Evolutionary conservation across 257 asterid genomes (phyloP), one percentile per base, ranked within the genome.

Genomic region (Cynanchum wilfordii): DNA sequence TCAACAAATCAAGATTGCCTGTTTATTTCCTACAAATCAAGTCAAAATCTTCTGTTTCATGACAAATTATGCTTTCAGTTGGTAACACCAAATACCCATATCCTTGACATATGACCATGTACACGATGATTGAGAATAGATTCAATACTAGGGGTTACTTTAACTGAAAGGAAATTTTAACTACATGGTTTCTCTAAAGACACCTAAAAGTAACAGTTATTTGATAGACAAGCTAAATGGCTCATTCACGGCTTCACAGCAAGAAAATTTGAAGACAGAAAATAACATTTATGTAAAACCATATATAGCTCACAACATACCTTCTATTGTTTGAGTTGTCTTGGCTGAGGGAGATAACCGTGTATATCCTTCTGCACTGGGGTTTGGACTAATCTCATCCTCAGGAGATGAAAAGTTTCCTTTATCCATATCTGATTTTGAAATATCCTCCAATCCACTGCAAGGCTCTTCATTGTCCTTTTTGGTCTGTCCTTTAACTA

Each of bases 251-350:
- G n/a, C 69, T 25, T 17, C 38, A 36, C 27, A 36, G 50, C 50
- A 19, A n/a, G 29, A 17, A 36, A 36, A 64, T 8, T 16, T 16
- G 22, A 17, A 0, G 16, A 7, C 27, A 9, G 50, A 64, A 16
- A 36, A 33, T 63, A 33, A 36, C 17, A 62, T 4, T 15, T 33
- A 64, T 8, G 5, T 30, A 17, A 63, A 63, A 69, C 40, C 58
- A 59, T 40, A 8, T 20, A 17, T 20, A 20, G 73, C 45, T 19
- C 22, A 20, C 27, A 59, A 70, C 57, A 68, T 80, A 87, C 92
- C 88, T 82, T 79, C 79, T 66, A 24, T 45, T 29, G 63, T 80
- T 72, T 75, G 84, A 49, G 81, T 70, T 75, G 69, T 73, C 56
- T 79, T 71, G 38, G 38, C 49, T 66, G 54, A 56, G 62, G 84